Conservation (phyloP, 164 flowering plant genomes). For the Aristolochia contorta region DNA sequence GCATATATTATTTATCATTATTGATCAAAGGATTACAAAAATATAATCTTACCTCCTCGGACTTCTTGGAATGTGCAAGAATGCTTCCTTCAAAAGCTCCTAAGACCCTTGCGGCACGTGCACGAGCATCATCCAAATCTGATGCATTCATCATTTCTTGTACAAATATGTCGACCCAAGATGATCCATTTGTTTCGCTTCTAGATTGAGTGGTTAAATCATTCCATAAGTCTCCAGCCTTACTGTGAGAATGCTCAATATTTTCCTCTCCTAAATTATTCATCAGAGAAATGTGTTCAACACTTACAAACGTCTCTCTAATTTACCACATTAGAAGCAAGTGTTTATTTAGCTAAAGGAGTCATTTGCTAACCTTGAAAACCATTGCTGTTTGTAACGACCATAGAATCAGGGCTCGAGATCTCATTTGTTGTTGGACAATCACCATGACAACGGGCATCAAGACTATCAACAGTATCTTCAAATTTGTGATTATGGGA, state of each 20-base stretch:
- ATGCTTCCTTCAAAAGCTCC: constrained; percentile 30
- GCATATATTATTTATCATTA: not conserved
- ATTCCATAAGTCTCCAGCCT: constrained; percentile 13
- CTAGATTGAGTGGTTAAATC: constrained; percentile 9
- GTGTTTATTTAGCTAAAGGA: not conserved
- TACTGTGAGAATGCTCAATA: constrained; percentile 16
- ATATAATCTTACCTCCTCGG: constrained; percentile 11
- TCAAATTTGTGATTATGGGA: constrained; percentile 13
- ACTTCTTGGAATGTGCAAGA: constrained; percentile 10
- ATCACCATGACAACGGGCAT: constrained; percentile 11
- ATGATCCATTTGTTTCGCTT: constrained; percentile 11
- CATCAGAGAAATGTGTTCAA: too few relatives aligned
- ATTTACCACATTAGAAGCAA: not conserved
- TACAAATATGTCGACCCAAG: constrained; percentile 27
- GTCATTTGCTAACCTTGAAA: constrained; percentile 10
- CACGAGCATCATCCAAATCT: constrained; percentile 28
- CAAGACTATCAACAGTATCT: constrained; percentile 17
- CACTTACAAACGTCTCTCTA: too few relatives aligned
- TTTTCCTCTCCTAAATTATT: constrained; percentile 2
- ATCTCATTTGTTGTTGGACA: constrained; percentile 1
- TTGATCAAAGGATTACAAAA: too few relatives aligned
- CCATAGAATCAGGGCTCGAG: constrained; percentile 7
- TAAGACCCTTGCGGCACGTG: constrained; percentile 31
- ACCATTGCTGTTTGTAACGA: constrained; percentile 1
- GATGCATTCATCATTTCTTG: constrained; percentile 29